A percentile compares a stretch with the other conserved stretches of the same genome.
Evolutionary conservation across 176 grass and related monocot species (phyloP).

Genomic region (Urochloa ruziziensis): DNA sequence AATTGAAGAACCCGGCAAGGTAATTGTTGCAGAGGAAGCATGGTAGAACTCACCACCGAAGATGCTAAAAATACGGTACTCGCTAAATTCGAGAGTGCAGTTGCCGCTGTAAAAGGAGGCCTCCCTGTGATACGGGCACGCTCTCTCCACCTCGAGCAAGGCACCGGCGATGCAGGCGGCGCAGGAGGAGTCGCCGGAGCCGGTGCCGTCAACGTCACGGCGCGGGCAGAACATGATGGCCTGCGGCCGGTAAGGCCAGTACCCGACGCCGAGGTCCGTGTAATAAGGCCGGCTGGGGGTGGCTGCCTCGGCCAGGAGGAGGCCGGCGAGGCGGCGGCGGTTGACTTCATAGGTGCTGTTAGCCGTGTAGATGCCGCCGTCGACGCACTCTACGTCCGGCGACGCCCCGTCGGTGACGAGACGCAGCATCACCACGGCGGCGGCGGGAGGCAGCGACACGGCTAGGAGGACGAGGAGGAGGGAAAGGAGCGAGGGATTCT

Average conservation of each 20-base stretch:
- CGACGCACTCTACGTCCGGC: background rate
- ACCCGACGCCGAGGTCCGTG: background rate
- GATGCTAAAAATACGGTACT: background rate
- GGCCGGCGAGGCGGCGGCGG: slow-evolving; percentile 25
- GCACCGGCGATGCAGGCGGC: slow-evolving; percentile 20
- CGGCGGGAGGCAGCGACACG: background rate
- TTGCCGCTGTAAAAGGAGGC: background rate
- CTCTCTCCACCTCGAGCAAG: background rate
- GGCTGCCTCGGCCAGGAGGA: background rate
- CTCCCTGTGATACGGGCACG: background rate
- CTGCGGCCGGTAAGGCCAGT: background rate
- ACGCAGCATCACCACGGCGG: background rate
- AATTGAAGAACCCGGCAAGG: no score
- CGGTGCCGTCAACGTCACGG: background rate
- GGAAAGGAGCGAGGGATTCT: background rate
- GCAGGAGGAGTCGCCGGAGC: no score
- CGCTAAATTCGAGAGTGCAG: background rate
- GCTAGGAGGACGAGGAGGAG: background rate
- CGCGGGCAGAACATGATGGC: background rate
- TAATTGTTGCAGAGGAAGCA: background rate
- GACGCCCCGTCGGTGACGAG: background rate
- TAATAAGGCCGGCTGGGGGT: background rate
- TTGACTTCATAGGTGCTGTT: slow-evolving; percentile 36
- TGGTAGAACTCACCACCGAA: slow-evolving; percentile 1
- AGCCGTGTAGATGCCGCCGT: background rate